These are phyloP conservation scores for Phytopythium cucurbitacearum DNA, from an alignment of 352 stramenopile species.

Conservation along the genomic window DNA sequence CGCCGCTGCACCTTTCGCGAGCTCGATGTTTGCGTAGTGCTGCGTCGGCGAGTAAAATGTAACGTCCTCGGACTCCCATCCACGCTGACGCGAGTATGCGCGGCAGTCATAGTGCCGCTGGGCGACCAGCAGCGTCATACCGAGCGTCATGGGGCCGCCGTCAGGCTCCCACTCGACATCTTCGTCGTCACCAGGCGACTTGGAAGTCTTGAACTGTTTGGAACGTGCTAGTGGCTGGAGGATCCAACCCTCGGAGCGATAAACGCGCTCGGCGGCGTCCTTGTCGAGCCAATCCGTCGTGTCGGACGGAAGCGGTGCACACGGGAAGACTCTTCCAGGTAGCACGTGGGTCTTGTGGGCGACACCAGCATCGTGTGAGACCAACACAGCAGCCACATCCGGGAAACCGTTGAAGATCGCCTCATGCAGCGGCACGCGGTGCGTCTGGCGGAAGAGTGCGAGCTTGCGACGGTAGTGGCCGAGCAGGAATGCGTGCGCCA, in stretches of 20 bases:
- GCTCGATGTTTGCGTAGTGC: constrained; percentile 19
- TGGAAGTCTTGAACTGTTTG: neutral
- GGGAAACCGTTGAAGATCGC: constrained; percentile 63
- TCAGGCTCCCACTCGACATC: too few species aligned
- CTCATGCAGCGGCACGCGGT: constrained; percentile 71
- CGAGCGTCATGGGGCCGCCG: constrained; percentile 30
- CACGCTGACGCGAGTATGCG: constrained; percentile 2
- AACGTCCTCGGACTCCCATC: constrained; percentile 24
- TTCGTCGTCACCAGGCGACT: neutral
- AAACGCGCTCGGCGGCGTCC: constrained; percentile 5
- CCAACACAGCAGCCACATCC: constrained; percentile 43
- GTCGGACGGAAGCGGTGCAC: constrained; percentile 10
- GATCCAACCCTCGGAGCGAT: constrained; percentile 36
- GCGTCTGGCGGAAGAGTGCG: constrained; percentile 41
- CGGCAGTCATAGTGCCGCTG: constrained; percentile 34
- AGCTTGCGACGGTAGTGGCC: constrained; percentile 45
- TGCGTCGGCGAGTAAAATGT: constrained; percentile 35
- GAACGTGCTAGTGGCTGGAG: constrained; percentile 29
- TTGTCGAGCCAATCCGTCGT: constrained; percentile 7
- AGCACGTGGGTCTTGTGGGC: constrained; percentile 65
- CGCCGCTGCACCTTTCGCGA: constrained; percentile 16
- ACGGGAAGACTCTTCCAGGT: constrained; percentile 40
- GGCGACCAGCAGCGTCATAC: constrained; percentile 46
- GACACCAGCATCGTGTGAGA: constrained; percentile 41
- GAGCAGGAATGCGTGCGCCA: constrained; percentile 59